A percentile compares a stretch with the other conserved stretches of the same genome.
These are phyloP conservation scores for Pichia rugopelliculosa DNA, from an alignment of 805 yeast genomes.

Conservation along the genomic window DNA sequence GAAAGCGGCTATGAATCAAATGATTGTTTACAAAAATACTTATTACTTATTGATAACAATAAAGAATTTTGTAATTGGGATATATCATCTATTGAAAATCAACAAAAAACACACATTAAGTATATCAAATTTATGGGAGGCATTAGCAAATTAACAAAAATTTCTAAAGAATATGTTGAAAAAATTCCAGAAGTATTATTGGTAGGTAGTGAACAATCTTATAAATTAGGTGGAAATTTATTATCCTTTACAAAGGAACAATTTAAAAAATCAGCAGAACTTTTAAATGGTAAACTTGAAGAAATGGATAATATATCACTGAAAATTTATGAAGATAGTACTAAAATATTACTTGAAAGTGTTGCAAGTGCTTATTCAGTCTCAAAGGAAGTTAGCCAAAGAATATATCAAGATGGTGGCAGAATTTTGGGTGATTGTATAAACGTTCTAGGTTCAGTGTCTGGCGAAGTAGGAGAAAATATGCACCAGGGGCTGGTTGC, in stretches of 20 bases:
- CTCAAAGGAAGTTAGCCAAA: neutral
- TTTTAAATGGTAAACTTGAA: neutral
- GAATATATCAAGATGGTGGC: neutral
- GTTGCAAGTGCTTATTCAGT: neutral
- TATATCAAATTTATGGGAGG: neutral
- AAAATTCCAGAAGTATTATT: neutral
- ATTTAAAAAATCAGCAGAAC: neutral
- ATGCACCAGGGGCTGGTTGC: neutral
- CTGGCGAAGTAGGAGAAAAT: neutral
- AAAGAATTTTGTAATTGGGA: slow-evolving; percentile 10
- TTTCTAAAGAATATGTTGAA: neutral
- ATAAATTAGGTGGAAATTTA: neutral
- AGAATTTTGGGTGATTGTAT: neutral
- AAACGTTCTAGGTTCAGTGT: neutral
- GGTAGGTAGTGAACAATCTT: neutral
- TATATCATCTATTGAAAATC: neutral
- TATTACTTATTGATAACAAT: neutral
- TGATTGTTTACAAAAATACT: slow-evolving; percentile 1
- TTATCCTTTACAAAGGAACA: neutral
- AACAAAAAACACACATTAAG: neutral
- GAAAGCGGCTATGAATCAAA: neutral
- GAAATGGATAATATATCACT: neutral
- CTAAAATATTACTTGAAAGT: neutral
- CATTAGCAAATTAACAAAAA: neutral
- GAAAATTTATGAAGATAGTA: neutral